Conservation (phyloP, 1,284 basidiomycete genomes). For the Ceratobasidium sp. region DNA sequence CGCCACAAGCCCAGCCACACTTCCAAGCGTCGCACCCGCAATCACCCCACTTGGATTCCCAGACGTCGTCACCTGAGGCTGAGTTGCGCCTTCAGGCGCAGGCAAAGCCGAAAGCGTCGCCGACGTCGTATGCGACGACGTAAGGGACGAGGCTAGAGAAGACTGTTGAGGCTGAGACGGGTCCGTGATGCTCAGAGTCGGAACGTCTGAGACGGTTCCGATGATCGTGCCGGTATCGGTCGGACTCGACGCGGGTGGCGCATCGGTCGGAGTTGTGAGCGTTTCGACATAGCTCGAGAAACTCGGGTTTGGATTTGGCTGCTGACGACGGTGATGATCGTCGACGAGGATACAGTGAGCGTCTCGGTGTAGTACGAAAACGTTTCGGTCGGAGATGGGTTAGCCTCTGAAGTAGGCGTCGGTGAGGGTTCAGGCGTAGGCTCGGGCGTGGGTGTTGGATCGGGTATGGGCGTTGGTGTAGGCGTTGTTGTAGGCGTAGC, state of each 20-base stretch:
- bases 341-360: conserved; percentile 18
- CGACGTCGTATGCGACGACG: background rate
- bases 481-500: background rate
- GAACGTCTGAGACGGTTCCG: background rate
- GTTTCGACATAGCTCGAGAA: conserved; percentile 15
- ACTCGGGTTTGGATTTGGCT: no score
- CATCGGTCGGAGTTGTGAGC: background rate
- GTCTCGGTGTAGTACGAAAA: conserved; percentile 31
- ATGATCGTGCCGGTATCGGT: conserved; percentile 8
- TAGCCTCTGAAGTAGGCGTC: background rate
- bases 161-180: background rate
- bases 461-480: background rate
- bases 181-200: conserved; percentile 6
- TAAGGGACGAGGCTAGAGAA: background rate
- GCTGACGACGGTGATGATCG: background rate
- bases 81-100: conserved; percentile 24
- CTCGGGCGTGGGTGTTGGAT: background rate
- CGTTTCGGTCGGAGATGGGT: background rate
- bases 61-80: background rate
- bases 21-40: conserved; percentile 12
- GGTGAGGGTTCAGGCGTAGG: background rate
- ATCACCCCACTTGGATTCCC: conserved; percentile 23
- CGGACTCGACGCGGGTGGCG: background rate
- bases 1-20: conserved; percentile 1
- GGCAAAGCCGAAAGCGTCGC: conserved; percentile 25